phyloP scores from a whole-genome alignment of 441 rosid species.

The Pelargonium citronellum region DNA sequence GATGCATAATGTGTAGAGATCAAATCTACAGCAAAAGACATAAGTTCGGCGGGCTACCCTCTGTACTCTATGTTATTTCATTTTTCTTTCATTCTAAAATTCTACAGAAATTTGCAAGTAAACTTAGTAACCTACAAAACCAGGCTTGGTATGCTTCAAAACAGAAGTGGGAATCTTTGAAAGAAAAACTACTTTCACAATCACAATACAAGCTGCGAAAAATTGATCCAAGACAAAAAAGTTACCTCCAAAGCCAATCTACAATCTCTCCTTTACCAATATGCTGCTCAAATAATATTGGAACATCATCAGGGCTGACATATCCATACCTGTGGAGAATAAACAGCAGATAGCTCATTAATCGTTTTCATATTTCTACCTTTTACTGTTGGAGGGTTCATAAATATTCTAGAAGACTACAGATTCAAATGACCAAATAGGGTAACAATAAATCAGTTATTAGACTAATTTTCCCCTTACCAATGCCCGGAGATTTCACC shows the following conservation, averaged over 20 bases:
- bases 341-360: slow-evolving; percentile 3
- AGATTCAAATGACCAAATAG: neutral
- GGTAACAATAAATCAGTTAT: slow-evolving; percentile 15
- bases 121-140: too few species aligned
- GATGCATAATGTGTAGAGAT: neutral
- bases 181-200: neutral
- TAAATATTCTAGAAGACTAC: neutral
- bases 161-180: neutral
- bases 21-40: neutral
- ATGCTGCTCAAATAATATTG: slow-evolving; percentile 69
- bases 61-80: neutral
- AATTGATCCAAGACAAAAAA: slow-evolving; percentile 15
- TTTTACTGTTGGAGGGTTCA: too few species aligned
- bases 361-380: neutral
- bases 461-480: slow-evolving; percentile 32
- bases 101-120: neutral
- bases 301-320: slow-evolving; percentile 80
- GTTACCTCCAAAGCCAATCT: slow-evolving; percentile 81
- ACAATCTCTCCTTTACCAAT: slow-evolving; percentile 75
- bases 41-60: neutral
- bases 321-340: slow-evolving; percentile 73
- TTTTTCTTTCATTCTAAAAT: neutral
- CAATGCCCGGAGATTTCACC: slow-evolving; percentile 75
- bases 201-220: neutral
- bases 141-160: neutral